phyloP scores from a whole-genome alignment of 805 yeast genomes.

The Candida qinlingensis region DNA sequence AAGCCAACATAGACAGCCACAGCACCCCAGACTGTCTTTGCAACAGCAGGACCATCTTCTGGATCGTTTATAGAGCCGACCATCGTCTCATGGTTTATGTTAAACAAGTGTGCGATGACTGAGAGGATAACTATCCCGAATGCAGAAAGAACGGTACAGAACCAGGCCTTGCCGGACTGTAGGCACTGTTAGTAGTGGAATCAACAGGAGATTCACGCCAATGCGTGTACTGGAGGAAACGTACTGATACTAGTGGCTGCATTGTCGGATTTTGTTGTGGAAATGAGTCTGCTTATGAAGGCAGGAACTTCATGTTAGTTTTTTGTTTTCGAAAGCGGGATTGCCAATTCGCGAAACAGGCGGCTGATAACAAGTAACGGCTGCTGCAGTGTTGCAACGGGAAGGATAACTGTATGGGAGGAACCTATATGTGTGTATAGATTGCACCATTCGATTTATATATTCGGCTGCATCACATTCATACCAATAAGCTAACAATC shows the following conservation, averaged over 20 bases:
- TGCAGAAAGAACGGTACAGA: slow-evolving; percentile 88
- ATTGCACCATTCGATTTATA: too few species aligned
- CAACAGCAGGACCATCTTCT: slow-evolving; percentile 89
- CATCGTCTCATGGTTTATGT: slow-evolving; percentile 80
- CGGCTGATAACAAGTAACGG: too few species aligned
- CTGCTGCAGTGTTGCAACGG: too few species aligned
- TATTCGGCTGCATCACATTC: too few species aligned
- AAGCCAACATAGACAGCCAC: slow-evolving; percentile 76
- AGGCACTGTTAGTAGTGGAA: slow-evolving; percentile 2
- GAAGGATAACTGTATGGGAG: too few species aligned
- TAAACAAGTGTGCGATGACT: slow-evolving; percentile 78
- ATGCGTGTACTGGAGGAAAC: too few species aligned
- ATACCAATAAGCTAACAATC: too few species aligned
- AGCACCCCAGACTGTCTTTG: slow-evolving; percentile 85
- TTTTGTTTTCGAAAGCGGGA: too few species aligned
- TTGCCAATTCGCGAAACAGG: too few species aligned
- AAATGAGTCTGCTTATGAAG: background rate
- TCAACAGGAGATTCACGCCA: too few species aligned
- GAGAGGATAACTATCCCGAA: slow-evolving; percentile 87
- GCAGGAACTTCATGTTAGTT: too few species aligned
- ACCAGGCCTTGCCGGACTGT: slow-evolving; percentile 85
- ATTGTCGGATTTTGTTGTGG: slow-evolving; percentile 17
- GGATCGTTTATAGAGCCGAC: slow-evolving; percentile 91
- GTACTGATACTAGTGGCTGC: slow-evolving; percentile 46
- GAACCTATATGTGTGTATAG: too few species aligned